Base-by-base conservation (phyloP, 345 rosid genomes). In the Lepidium aucheri region DNA sequence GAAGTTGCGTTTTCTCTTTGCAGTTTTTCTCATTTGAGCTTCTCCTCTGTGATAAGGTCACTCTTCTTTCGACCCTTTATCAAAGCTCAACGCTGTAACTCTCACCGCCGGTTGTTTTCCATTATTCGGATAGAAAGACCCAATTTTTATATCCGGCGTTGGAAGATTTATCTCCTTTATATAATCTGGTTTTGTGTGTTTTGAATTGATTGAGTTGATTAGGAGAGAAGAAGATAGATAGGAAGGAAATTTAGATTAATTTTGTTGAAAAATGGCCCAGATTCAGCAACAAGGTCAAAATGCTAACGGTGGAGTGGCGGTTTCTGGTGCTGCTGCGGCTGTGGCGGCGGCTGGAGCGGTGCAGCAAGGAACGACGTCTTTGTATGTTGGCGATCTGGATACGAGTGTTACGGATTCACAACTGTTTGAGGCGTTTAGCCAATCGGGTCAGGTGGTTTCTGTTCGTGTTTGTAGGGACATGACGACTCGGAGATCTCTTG, bases 321-420 rank as follows among this genome's bases (percentile, higher is more conserved):
- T 51, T 70, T 52, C 73, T 71, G 89, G 86, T 49, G 85, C 44
- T 5, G 44, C 60, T 2, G 76, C 55, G 8, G 69, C 70, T 6
- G 85, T 81, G 60, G 66, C 75, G 8, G 74, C 69, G 35, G 53
- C 86, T 9, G 73, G 49, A 35, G 82, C 62, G 54, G 80, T 59
- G 35, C 90, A 81, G 63, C 82, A 77, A 42, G 84, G 70, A 43
- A 78, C 96, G 64, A 91, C 90, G 32, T 85, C 96, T 64, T 85
- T 91, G 39, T 91, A 85, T 40, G 95, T 89, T 9, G 96, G 98
- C 15, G 98, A 91, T 84, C 85, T 89, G 74, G 96, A 91, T 68
- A 24, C 50, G 9, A 76, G 52, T 11, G 96, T 91, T 38, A 84
- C 82, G 33, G 97, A 88, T 66, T 74, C 93, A 30, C 94, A 88